Base-by-base conservation (phyloP, 164 flowering plant species). In the Magnolia changhungtana region DNA sequence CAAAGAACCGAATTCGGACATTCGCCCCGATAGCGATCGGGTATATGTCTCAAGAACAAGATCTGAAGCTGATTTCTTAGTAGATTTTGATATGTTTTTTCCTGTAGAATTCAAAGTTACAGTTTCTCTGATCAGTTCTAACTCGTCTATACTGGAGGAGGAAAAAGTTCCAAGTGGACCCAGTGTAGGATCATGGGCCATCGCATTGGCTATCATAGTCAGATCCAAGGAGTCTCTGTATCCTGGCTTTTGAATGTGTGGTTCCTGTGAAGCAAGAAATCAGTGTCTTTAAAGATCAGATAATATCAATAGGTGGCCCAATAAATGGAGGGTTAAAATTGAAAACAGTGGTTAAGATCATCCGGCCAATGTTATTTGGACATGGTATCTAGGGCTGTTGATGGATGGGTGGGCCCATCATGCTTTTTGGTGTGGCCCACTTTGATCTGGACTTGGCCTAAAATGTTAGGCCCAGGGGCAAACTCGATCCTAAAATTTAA, bases 221-320 rank as follows among this genome's bases (percentile, higher is more conserved):
- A 37, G 45, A 37, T 37, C 45, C 45, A 37, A 37, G 61, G 24
- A 52, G 74, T 52, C 49, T 76, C 58, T 14, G 78, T 81, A 58
- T 67, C 77, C 9, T 24, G 87, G 79, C 50, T 71, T 64, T 21
- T 87, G 90, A 23, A 75, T 50, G 79, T 85, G 84, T 14, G 75
- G 67, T 72, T 83, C 87, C 90, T 87, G 74, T 68, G 76, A 74
- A 21, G 11, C 50, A 59, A 37, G 16, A 37, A 37, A 37, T 37
- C 45, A 37, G 45, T 37, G 45, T 37, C 45, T 37, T 37, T 37
- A 3, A 37, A 37, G 45, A 37, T 37, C 45, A 37, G 45, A 37
- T 37, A 37, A 37, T 5, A 37, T 3, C 4, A 37, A 37, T 37
- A 37, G 45, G 7, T 37, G 45, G 45, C 45, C 45, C 45, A 37